Conservation (phyloP, 2,329 filamentous ascomycete species). For the Sporothrix globosa region DNA sequence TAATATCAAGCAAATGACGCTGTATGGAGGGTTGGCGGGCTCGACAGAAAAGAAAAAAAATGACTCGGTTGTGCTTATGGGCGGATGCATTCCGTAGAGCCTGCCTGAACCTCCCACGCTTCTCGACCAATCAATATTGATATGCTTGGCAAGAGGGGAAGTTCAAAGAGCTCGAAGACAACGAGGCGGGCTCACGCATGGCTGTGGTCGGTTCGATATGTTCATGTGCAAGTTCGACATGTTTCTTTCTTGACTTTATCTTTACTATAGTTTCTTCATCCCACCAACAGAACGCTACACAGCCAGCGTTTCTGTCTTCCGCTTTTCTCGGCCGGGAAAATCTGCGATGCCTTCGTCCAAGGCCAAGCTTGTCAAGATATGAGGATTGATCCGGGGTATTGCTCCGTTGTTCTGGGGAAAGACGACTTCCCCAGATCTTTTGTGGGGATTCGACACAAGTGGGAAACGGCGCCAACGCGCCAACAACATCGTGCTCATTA, state of each 20-base stretch:
- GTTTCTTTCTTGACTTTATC: background rate
- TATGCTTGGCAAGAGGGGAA: constrained; percentile 2
- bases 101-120: no score
- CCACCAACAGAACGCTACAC: background rate
- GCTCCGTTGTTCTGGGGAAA: background rate
- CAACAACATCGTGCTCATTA: background rate
- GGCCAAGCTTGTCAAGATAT: background rate
- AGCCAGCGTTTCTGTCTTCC: background rate
- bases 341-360: background rate
- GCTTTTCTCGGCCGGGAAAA: constrained; percentile 1
- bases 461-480: background rate
- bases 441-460: constrained; percentile 1
- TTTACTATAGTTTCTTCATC: background rate
- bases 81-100: background rate
- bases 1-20: background rate
- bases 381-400: constrained; percentile 6
- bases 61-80: background rate
- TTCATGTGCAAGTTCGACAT: background rate
- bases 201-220: background rate
- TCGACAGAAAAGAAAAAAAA: background rate
- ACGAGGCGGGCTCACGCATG: background rate
- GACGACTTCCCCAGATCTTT: background rate
- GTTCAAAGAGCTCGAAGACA: background rate
- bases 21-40: background rate
- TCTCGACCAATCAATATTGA: background rate